Conservation (phyloP, 164 flowering plant genomes). For the Vitis cinerea region DNA sequence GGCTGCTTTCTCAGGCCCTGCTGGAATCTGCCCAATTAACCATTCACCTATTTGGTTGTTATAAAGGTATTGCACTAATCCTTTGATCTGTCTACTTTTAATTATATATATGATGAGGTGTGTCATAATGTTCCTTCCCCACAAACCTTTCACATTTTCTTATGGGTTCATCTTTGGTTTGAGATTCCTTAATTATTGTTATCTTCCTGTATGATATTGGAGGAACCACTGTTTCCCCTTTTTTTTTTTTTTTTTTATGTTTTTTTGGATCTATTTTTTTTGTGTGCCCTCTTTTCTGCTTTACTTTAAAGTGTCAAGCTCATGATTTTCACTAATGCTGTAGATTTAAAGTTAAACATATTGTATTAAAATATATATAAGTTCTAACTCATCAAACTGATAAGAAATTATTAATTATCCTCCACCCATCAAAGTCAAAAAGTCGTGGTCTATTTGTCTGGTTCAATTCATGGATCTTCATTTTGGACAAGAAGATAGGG, state of each 20-base stretch:
- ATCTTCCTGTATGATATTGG: not conserved
- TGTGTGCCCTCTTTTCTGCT: not conserved
- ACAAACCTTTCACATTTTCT: conserved; percentile 10
- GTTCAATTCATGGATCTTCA: not conserved
- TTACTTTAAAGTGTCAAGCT: conserved; percentile 1
- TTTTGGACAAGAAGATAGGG: conserved; percentile 1
- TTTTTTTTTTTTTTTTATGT: not conserved
- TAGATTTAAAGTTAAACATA: conserved; percentile 11
- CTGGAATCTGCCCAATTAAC: conserved; percentile 9
- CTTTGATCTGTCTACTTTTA: conserved; percentile 9
- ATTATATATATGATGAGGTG: not conserved
- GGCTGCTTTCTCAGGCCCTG: conserved; percentile 3
- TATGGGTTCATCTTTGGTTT: not conserved
- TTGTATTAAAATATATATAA: not conserved
- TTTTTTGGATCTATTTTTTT: too few relatives aligned
- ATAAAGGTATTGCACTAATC: conserved; percentile 4
- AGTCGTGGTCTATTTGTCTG: conserved; percentile 5
- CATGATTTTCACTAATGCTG: not conserved
- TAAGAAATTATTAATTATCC: not conserved
- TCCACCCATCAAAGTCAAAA: conserved; percentile 12
- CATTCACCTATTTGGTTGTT: not conserved
- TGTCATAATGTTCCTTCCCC: conserved; percentile 10
- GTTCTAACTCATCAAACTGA: too few relatives aligned
- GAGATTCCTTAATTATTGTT: not conserved
- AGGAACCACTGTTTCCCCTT: not conserved